Evolutionary conservation across 108 stramenopile genomes (phyloP).

Genomic region (Phaeodactylum tricornutum): DNA sequence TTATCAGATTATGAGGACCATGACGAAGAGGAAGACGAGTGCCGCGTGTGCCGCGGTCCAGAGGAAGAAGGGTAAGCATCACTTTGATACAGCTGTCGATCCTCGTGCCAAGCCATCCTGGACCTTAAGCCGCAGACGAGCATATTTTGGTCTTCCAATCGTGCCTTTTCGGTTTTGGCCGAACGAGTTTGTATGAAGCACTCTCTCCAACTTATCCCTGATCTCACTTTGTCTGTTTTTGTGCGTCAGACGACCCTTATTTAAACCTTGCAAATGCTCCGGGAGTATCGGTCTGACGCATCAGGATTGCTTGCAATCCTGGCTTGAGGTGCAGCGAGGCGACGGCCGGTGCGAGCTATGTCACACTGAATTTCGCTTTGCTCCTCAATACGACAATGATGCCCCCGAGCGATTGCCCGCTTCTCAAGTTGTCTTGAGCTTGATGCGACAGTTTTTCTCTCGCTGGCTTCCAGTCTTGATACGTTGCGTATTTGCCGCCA

Average conservation of each 20-base stretch:
- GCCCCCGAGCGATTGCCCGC: conserved; percentile 67
- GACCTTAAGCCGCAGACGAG: neutral
- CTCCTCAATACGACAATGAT: conserved; percentile 63
- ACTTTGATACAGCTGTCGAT: neutral
- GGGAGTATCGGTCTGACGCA: conserved; percentile 87
- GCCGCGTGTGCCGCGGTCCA: conserved; percentile 84
- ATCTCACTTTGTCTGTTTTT: conserved; percentile 1
- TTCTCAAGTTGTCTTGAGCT: conserved; percentile 51
- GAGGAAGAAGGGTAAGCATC: conserved; percentile 77
- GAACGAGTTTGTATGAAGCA: neutral
- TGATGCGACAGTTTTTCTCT: conserved; percentile 46
- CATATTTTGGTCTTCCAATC: neutral
- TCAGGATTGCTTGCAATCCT: conserved; percentile 83
- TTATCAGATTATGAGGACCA: too few species aligned
- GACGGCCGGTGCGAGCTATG: conserved; percentile 81
- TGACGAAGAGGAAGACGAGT: conserved; percentile 79
- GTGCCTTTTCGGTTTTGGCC: neutral
- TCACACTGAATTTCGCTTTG: conserved; percentile 70
- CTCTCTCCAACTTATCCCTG: neutral
- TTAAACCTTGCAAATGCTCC: conserved; percentile 79
- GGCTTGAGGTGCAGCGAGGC: conserved; percentile 72
- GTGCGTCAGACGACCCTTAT: conserved; percentile 50
- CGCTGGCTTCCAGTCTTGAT: conserved; percentile 71
- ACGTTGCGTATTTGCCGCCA: conserved; percentile 42
- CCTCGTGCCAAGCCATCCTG: neutral